Evolutionary conservation across 108 stramenopile species (phyloP).

Genomic region (Asterionellopsis glacialis): DNA sequence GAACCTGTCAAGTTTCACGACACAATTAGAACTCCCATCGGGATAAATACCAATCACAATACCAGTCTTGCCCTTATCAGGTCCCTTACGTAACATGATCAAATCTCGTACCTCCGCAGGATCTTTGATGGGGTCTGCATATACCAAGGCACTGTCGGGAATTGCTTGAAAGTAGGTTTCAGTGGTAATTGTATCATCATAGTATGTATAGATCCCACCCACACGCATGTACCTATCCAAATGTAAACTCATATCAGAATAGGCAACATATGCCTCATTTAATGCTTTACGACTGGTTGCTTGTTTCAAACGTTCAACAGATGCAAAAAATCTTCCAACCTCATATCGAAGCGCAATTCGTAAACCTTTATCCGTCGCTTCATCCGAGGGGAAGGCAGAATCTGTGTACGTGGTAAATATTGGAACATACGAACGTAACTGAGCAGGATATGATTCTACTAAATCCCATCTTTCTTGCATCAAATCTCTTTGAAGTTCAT

Average conservation of each 20-base stretch:
- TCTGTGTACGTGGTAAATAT: conserved; percentile 84
- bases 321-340: conserved; percentile 81
- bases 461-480: conserved; percentile 89
- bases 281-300: conserved; percentile 48
- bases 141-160: conserved; percentile 52
- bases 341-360: conserved; percentile 81
- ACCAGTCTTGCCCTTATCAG: conserved; percentile 79
- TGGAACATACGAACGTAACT: conserved; percentile 75
- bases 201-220: conserved; percentile 79
- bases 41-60: conserved; percentile 82
- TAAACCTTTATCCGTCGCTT: conserved; percentile 71
- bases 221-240: conserved; percentile 80
- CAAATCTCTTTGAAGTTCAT: conserved; percentile 82
- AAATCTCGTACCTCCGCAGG: conserved; percentile 79
- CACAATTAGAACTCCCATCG: conserved; percentile 57
- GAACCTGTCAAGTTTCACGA: conserved; percentile 73
- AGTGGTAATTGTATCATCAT: conserved; percentile 62
- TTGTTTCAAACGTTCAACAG: conserved; percentile 59
- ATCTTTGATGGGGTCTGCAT: conserved; percentile 74
- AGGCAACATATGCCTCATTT: conserved; percentile 76
- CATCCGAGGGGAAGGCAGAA: conserved; percentile 76
- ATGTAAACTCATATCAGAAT: conserved; percentile 80
- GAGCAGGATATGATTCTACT: conserved; percentile 63
- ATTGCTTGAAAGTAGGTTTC: conserved; percentile 66
- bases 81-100: conserved; percentile 65